Percentiles rank a stretch among this genome's conserved stretches.
These are phyloP conservation scores for Suhomyces pyralidae DNA, from an alignment of 805 yeast species.

Conservation along the genomic window DNA sequence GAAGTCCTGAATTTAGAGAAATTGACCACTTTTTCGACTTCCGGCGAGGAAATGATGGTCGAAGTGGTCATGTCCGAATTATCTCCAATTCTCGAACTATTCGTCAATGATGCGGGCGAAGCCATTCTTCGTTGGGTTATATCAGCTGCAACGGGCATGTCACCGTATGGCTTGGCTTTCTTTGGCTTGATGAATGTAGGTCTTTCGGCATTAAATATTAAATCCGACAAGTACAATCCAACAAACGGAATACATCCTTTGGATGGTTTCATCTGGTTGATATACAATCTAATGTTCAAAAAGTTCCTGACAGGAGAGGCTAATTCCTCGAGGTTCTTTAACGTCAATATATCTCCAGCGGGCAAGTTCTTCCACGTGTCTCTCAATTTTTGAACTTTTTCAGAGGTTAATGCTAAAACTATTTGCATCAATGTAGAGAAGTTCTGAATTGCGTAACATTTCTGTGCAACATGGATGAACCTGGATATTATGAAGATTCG, in stretches of 20 bases:
- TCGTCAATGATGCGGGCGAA: not conserved
- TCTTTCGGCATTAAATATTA: constrained; percentile 68
- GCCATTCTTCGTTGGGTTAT: not conserved
- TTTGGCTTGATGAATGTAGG: constrained; percentile 42
- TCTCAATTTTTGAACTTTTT: constrained; percentile 53
- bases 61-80: constrained; percentile 9
- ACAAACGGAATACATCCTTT: constrained; percentile 88
- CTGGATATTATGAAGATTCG: constrained; percentile 73
- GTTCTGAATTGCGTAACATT: constrained; percentile 71
- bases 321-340: constrained; percentile 65
- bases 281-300: constrained; percentile 57
- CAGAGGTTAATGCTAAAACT: constrained; percentile 72
- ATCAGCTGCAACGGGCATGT: not conserved
- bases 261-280: constrained; percentile 57
- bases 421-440: constrained; percentile 87
- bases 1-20: constrained; percentile 74
- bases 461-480: constrained; percentile 81
- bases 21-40: constrained; percentile 53
- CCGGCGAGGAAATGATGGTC: constrained; percentile 11
- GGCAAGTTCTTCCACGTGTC: constrained; percentile 74
- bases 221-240: constrained; percentile 80
- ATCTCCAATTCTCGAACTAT: not conserved
- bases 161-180: constrained; percentile 1
- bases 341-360: constrained; percentile 65
- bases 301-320: constrained; percentile 78